A percentile compares a stretch with the other conserved stretches of the same genome.
These are phyloP conservation scores for Dendrobium chrysotoxum DNA, from an alignment of 106 monocot species.

Conservation along the genomic window DNA sequence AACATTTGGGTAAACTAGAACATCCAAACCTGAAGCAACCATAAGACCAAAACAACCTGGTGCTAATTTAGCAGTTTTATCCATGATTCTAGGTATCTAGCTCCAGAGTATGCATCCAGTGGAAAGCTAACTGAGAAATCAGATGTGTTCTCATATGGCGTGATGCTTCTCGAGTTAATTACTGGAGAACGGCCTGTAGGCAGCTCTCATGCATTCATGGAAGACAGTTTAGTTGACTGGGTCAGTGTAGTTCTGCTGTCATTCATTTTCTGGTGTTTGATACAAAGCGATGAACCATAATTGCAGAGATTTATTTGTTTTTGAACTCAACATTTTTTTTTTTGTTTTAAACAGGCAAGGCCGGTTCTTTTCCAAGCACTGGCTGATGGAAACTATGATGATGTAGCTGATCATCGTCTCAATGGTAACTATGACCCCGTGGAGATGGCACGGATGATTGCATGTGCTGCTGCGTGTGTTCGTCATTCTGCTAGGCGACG, in stretches of 20 bases:
- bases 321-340: background rate
- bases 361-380: slow-evolving; percentile 50
- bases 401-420: slow-evolving; percentile 57
- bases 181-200: slow-evolving; percentile 65
- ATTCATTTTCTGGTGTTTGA: background rate
- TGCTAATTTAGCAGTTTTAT: background rate
- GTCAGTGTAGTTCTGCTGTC: slow-evolving; percentile 14
- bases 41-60: background rate
- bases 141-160: slow-evolving; percentile 64
- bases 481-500: slow-evolving; percentile 83
- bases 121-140: slow-evolving; percentile 77
- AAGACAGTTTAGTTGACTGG: slow-evolving; percentile 83
- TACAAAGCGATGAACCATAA: background rate
- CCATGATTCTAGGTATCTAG: slow-evolving; percentile 36
- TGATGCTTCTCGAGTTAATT: slow-evolving; percentile 64
- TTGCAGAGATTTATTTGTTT: background rate
- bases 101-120: slow-evolving; percentile 74
- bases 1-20: slow-evolving; percentile 46
- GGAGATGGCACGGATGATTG: slow-evolving; percentile 81
- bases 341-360: slow-evolving; percentile 30
- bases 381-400: slow-evolving; percentile 65
- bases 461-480: slow-evolving; percentile 64
- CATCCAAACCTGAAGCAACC: background rate
- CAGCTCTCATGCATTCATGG: slow-evolving; percentile 41
- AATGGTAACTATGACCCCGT: slow-evolving; percentile 43